Conservation (phyloP, 768 basidiomycete species). For the Paxillus ammoniavirescens region DNA sequence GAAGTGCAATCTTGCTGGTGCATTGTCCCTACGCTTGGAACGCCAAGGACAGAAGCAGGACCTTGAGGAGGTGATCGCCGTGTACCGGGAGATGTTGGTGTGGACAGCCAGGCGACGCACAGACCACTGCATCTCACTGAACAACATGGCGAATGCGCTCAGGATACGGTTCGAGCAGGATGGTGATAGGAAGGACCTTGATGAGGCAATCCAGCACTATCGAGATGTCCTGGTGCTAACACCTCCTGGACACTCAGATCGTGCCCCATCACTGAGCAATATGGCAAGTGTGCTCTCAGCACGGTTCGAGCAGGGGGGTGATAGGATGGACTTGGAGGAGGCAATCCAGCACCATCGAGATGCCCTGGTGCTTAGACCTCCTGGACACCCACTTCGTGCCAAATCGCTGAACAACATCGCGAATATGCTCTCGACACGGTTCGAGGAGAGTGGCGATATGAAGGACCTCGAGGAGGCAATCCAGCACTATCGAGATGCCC, state of each 20-base stretch:
- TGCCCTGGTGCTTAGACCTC: constrained; percentile 1
- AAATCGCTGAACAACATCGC: constrained; percentile 13
- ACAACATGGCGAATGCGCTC: no score
- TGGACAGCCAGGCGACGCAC: no score
- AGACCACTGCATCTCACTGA: no score
- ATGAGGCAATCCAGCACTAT: no score
- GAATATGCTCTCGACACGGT: constrained; percentile 8
- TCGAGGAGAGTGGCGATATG: constrained; percentile 4
- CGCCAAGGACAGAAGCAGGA: background rate
- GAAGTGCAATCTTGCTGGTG: background rate
- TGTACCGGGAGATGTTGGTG: background rate
- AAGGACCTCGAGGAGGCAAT: constrained; percentile 16
- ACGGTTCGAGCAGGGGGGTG: constrained; percentile 11
- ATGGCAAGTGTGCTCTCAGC: constrained; percentile 7
- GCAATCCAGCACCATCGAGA: constrained; percentile 8
- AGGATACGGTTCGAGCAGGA: no score
- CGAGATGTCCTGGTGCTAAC: no score
- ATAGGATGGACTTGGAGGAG: constrained; percentile 15
- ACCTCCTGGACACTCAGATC: no score
- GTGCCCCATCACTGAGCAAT: background rate
- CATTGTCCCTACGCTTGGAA: background rate
- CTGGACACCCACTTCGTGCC: constrained; percentile 1
- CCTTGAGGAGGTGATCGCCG: background rate
- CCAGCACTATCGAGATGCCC: constrained; percentile 3
- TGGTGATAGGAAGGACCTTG: no score